Evolutionary conservation across 352 stramenopile species (phyloP), one percentile per base, ranked within the genome.

Genomic region (Phytophthora foliorum): DNA sequence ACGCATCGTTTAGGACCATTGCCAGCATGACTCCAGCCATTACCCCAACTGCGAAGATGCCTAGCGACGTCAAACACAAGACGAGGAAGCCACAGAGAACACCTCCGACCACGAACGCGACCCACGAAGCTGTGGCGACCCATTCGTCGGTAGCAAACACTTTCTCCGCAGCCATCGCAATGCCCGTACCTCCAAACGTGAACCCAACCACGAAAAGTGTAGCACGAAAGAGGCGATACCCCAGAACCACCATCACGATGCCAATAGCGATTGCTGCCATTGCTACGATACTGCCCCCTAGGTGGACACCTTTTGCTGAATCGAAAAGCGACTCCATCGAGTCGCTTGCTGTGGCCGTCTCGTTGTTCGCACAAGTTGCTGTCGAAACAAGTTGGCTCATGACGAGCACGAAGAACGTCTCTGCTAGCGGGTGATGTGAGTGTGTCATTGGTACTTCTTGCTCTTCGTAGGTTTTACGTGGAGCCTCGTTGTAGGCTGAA

Each of bases 181-280:
- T 16, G 4, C 64, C 34, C 19, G 85, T 67, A 8, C 79, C 70
- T 19, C 75, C 79, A 21, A 74, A 67, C 7, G 67, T 34, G 53
- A 88, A 88, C 16, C 72, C 77, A 25, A 68, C 62, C 16, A 72
- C 50, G 34, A 90, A 88, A 19, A 90, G 70, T 27, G 77, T 65
- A 8, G 44, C 59, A 21, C 81, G 76, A 56, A 91, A 85, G 44
- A 88, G 55, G 29, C 77, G 73, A 70, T 89, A 89, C 17, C 84
- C 84, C 9, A 74, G 53, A 6, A 84, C 21, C 29, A 78, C 65
- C 41, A 84, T 63, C 45, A 91, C 24, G 11, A 73, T 56, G 7
- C 84, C 82, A 6, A 74, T 41, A 22, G 39, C 71, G 39, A 89
- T 80, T 21, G 78, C 78, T 8, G 72, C 27, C 25, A 82, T 62